A percentile compares a stretch with the other conserved stretches of the same genome.
Conservation (phyloP, 2,329 filamentous ascomycete species). For the Macroventuria anomochaeta region DNA sequence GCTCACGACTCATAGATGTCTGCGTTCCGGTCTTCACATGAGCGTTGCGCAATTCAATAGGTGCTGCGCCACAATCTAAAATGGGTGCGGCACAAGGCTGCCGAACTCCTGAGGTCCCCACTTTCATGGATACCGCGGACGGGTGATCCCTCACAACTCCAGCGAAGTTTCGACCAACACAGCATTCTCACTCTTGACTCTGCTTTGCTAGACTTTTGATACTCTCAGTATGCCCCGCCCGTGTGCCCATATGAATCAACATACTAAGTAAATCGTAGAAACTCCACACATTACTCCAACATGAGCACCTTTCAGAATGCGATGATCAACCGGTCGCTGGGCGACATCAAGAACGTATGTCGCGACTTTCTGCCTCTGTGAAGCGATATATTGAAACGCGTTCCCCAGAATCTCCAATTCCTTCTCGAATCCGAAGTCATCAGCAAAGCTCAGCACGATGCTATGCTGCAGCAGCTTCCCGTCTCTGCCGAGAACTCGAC, state of each 20-base stretch:
- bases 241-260: neutral
- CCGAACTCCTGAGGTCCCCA: conserved; percentile 15
- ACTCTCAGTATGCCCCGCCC: neutral
- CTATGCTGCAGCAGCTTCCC: conserved; percentile 77
- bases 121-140: conserved; percentile 14
- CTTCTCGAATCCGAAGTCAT: conserved; percentile 85
- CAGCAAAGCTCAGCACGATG: conserved; percentile 74
- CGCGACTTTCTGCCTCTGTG: neutral
- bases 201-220: neutral
- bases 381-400: conserved; percentile 1
- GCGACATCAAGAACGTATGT: conserved; percentile 82
- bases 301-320: conserved; percentile 58
- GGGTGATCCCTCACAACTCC: conserved; percentile 1
- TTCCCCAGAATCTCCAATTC: conserved; percentile 80
- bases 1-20: neutral
- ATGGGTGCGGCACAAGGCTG: conserved; percentile 9
- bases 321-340: conserved; percentile 82
- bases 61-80: conserved; percentile 18
- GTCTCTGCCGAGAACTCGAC: conserved; percentile 71
- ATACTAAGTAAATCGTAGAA: neutral
- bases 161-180: conserved; percentile 16
- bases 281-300: neutral
- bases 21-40: neutral
- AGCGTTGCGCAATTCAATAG: neutral
- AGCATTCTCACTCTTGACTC: neutral